Conservation (phyloP, 768 basidiomycete genomes). For the Cystobasidium tubakii region DNA sequence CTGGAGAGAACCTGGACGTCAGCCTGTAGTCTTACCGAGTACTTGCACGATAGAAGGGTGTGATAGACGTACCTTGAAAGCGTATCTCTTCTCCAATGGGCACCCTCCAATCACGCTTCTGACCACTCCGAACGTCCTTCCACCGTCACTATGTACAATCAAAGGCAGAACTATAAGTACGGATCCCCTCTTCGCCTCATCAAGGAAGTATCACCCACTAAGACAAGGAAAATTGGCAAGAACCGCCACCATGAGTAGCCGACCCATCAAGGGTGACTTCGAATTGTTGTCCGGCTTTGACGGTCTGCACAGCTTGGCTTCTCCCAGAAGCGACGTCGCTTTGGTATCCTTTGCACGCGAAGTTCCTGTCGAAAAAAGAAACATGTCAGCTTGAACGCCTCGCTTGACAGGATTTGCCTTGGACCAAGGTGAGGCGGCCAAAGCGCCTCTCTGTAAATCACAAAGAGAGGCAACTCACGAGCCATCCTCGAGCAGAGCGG, state of each 20-base stretch:
- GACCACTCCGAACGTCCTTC: slow-evolving; percentile 22
- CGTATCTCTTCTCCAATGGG: slow-evolving; percentile 6
- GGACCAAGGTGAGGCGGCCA: not conserved
- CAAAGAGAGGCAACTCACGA: not conserved
- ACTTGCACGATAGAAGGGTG: not conserved
- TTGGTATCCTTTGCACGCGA: slow-evolving; percentile 7
- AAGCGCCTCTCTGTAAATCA: not conserved
- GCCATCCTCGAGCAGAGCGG: slow-evolving; percentile 1
- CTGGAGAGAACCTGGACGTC: not conserved
- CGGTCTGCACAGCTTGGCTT: not conserved
- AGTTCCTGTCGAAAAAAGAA: slow-evolving; percentile 18
- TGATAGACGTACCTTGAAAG: not conserved
- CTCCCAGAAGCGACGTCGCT: not conserved
- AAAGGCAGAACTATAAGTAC: no score
- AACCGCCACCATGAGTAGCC: slow-evolving; percentile 18
- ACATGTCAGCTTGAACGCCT: no score
- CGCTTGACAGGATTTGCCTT: no score
- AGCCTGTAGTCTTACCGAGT: not conserved
- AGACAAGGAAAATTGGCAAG: slow-evolving; percentile 7
- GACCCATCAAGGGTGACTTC: not conserved
- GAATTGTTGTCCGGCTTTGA: not conserved
- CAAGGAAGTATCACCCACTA: slow-evolving; percentile 15
- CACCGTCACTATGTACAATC: slow-evolving; percentile 33
- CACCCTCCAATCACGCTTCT: slow-evolving; percentile 28
- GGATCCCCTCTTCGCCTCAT: no score